Percentiles rank a stretch among this genome's conserved stretches.
Evolutionary conservation across 305 asterid genomes (phyloP).

Genomic region (Rubia balearica): DNA sequence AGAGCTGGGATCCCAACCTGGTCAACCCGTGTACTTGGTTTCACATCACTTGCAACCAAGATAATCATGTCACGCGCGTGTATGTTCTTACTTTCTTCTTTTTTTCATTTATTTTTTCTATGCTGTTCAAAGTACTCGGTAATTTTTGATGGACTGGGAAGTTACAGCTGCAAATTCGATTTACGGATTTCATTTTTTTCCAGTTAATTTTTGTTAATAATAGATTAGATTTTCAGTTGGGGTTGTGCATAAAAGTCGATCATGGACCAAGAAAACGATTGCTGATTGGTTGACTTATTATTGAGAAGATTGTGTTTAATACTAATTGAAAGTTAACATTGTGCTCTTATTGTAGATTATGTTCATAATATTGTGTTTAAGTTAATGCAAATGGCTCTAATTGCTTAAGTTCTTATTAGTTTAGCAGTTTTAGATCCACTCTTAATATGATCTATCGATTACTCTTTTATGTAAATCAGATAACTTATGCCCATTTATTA

Average conservation of each 20-base stretch:
- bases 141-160: not conserved
- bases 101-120: not conserved
- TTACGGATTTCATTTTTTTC: not conserved
- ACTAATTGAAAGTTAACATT: not conserved
- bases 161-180: not conserved
- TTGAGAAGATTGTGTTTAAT: not conserved
- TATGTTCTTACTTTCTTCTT: constrained; percentile 16
- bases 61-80: constrained; percentile 87
- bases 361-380: not conserved
- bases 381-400: not conserved
- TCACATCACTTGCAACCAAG: constrained; percentile 87
- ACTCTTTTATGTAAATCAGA: not conserved
- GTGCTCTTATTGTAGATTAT: not conserved
- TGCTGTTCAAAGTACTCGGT: not conserved
- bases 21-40: constrained; percentile 96
- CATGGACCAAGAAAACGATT: not conserved
- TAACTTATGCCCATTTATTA: not conserved
- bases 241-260: not conserved
- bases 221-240: not conserved
- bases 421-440: not conserved
- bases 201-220: not conserved
- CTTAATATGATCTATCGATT: not conserved
- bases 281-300: not conserved
- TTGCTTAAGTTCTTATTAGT: not conserved
- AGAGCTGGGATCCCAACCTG: constrained; percentile 97